Percentiles rank a stretch among this genome's conserved stretches.
These are phyloP conservation scores for Exophiala bonariae DNA, from an alignment of 2,329 filamentous ascomycete genomes.

Conservation along the genomic window DNA sequence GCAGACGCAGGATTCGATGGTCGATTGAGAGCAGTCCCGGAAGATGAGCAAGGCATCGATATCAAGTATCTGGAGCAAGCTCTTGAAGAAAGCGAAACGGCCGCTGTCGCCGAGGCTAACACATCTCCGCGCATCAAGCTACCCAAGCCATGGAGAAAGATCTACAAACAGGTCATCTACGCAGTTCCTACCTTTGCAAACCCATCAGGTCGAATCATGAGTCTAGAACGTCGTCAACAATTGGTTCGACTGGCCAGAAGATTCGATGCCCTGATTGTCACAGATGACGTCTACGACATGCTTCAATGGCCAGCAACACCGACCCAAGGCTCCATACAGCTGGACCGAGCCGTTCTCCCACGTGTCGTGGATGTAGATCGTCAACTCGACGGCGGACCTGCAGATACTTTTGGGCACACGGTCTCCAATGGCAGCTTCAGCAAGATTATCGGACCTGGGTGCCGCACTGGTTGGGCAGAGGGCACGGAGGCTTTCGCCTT, in stretches of 20 bases:
- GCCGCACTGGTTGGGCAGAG: slow-evolving; percentile 87
- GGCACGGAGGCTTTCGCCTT: slow-evolving; percentile 62
- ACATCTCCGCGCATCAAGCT: slow-evolving; percentile 56
- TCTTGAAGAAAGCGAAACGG: slow-evolving; percentile 51
- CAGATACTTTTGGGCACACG: slow-evolving; percentile 72
- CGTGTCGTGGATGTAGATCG: slow-evolving; percentile 78
- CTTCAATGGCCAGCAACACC: slow-evolving; percentile 68
- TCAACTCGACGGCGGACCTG: slow-evolving; percentile 60
- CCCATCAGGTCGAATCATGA: slow-evolving; percentile 82
- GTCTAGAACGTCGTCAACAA: slow-evolving; percentile 62
- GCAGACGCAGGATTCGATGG: slow-evolving; percentile 74
- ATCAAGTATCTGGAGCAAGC: slow-evolving; percentile 58
- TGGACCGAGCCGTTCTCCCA: slow-evolving; percentile 56
- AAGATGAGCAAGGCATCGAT: slow-evolving; percentile 77
- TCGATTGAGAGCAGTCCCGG: slow-evolving; percentile 68
- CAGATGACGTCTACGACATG: slow-evolving; percentile 93
- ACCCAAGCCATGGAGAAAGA: slow-evolving; percentile 64
- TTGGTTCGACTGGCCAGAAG: slow-evolving; percentile 76
- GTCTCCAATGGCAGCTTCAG: slow-evolving; percentile 87
- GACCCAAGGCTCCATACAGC: slow-evolving; percentile 19
- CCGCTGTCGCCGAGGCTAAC: slow-evolving; percentile 40
- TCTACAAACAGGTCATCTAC: slow-evolving; percentile 87
- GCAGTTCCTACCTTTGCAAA: slow-evolving; percentile 86
- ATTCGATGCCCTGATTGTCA: slow-evolving; percentile 78
- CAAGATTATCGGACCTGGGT: slow-evolving; percentile 80